A percentile compares a stretch with the other conserved stretches of the same genome.
Evolutionary conservation across 352 stramenopile genomes (phyloP).

Genomic region (Phytophthora hybrid): DNA sequence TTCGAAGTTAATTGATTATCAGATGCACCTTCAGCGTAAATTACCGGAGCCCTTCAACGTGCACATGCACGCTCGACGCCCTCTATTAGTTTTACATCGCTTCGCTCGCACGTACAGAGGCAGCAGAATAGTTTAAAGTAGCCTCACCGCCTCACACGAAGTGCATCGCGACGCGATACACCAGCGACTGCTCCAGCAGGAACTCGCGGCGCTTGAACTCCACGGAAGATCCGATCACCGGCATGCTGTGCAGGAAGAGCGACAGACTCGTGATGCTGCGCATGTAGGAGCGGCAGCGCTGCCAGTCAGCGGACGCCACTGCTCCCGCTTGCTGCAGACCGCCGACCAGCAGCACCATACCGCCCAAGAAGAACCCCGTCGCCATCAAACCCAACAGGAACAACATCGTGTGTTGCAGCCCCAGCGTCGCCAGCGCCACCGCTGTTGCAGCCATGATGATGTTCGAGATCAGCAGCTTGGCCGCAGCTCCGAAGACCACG

Average conservation of each 20-base stretch:
- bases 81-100: constrained; percentile 25
- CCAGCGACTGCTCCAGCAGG: constrained; percentile 79
- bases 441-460: constrained; percentile 61
- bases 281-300: constrained; percentile 76
- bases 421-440: constrained; percentile 57
- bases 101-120: not conserved
- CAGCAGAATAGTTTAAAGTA: constrained; percentile 17
- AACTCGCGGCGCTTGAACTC: constrained; percentile 84
- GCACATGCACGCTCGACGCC: not conserved
- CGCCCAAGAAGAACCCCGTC: constrained; percentile 60
- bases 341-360: constrained; percentile 69
- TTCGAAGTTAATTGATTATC: not conserved
- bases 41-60: constrained; percentile 3
- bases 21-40: not conserved
- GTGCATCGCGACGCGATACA: constrained; percentile 83
- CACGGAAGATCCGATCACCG: constrained; percentile 69
- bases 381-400: constrained; percentile 62
- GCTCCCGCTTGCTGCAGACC: constrained; percentile 65
- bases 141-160: constrained; percentile 63
- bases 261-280: constrained; percentile 86
- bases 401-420: constrained; percentile 65
- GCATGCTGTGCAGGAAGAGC: constrained; percentile 80
- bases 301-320: constrained; percentile 73
- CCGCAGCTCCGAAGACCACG: constrained; percentile 68
- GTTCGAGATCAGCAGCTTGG: constrained; percentile 74